Base-by-base conservation (phyloP, 1,284 basidiomycete species). In the Apiotrichum laibachii region DNA sequence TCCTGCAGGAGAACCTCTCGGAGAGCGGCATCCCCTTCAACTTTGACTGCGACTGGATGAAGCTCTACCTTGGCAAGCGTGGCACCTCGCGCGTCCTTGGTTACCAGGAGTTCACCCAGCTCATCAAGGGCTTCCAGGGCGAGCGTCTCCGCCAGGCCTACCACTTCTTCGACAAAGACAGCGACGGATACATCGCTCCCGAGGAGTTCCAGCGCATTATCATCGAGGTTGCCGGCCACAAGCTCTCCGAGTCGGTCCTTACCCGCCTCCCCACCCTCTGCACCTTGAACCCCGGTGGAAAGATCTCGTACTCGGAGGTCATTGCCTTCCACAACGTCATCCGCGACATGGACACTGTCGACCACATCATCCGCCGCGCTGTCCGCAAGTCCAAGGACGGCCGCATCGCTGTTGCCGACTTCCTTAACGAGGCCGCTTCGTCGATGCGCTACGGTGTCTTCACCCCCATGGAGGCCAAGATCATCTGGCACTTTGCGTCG, bases 61-160 rank as follows among this genome's bases (percentile, higher is more conserved):
- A 92, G 79, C 79, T 97, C 67, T 94, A 95, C 79, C 83, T 96
- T 47, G 93, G 93, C 62, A 90, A 90, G 81, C 88, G 87, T 79
- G 89, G 90, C 66, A 90, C 88, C 54, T 81, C 86, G 47, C 92
- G 94, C 75, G 90, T 95, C 60, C 83, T 97, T 55, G 92, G 91
- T 78, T 97, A 92, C 80, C 88, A 89, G 74, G 92, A 96, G 79
- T 96, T 96, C 79, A 95, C 92, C 39, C 79, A 80, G 80, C 81
- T 97, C 63, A 95, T 97, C 91, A 96, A 95, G 79, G 93, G 92
- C 47, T 84, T 96, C 61, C 93, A 95, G 81, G 93, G 92, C 70
- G 93, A 97, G 79, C 87, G 93, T 50, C 82, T 96, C 60, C 87
- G 93, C 64, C 93, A 97, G 80, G 88, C 92, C 35, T 96, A 96